These are phyloP conservation scores for Tuber indicum DNA, from an alignment of 495 filamentous ascomycete genomes.

Conservation along the genomic window DNA sequence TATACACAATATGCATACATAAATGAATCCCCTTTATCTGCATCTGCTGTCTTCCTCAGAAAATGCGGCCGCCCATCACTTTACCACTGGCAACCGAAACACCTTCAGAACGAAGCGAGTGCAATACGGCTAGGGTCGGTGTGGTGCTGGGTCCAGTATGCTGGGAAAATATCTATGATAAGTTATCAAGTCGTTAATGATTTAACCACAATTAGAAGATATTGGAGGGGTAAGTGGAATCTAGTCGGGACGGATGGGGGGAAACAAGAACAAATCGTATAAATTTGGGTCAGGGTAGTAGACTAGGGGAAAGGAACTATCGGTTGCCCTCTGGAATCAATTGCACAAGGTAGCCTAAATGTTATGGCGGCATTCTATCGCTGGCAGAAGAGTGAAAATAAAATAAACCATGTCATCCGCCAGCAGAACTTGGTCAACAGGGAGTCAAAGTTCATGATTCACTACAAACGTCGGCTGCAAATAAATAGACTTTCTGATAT, in stretches of 20 bases:
- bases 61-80: not conserved
- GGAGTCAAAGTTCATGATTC: not conserved
- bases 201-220: not conserved
- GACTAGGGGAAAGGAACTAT: not conserved
- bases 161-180: not conserved
- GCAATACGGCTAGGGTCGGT: not conserved
- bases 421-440: not conserved
- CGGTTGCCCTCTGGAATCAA: not conserved
- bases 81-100: conserved; percentile 1
- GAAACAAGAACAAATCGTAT: not conserved
- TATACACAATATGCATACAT: not conserved
- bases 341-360: not conserved
- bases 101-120: not conserved
- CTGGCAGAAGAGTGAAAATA: not conserved
- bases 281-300: not conserved
- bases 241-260: not conserved
- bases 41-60: not conserved
- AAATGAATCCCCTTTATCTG: not conserved
- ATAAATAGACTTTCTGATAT: conserved; percentile 18
- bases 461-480: conserved; percentile 12
- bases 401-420: not conserved
- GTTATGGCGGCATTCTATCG: not conserved
- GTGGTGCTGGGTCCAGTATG: not conserved
- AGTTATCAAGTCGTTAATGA: not conserved
- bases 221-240: not conserved